A percentile compares a stretch with the other conserved stretches of the same genome.
Evolutionary conservation across 2,329 filamentous ascomycete species (phyloP).

Genomic region (Fusarium staphyleae): DNA sequence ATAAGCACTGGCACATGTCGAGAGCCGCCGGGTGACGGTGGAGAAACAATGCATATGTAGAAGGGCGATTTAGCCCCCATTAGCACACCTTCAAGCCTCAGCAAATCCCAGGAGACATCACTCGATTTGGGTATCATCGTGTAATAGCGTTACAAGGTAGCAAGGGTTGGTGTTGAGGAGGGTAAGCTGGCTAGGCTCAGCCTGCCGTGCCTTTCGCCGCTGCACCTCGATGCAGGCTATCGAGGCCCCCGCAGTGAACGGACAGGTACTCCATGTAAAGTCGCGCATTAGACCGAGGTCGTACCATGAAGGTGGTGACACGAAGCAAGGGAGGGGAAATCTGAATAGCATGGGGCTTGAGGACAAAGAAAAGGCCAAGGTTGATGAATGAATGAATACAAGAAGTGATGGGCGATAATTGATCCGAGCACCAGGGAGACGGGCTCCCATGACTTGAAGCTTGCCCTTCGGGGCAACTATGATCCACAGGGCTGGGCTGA

Average conservation of each 20-base stretch:
- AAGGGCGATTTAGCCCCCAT: constrained; percentile 27
- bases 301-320: constrained; percentile 10
- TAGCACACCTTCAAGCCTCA: constrained; percentile 32
- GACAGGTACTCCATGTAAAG: constrained; percentile 30
- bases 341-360: background rate
- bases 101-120: constrained; percentile 11
- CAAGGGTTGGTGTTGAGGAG: constrained; percentile 26
- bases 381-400: constrained; percentile 1
- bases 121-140: constrained; percentile 21
- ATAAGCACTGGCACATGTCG: constrained; percentile 30
- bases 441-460: background rate
- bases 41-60: constrained; percentile 25
- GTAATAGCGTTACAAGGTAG: too few relatives aligned
- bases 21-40: constrained; percentile 3
- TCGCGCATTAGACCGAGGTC: constrained; percentile 34
- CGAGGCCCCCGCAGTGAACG: constrained; percentile 16
- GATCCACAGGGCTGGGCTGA: constrained; percentile 28
- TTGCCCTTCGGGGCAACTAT: background rate
- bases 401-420: constrained; percentile 19
- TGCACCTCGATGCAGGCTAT: constrained; percentile 25
- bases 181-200: constrained; percentile 35
- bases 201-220: constrained; percentile 27
- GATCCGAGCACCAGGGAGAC: constrained; percentile 20
- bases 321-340: constrained; percentile 10
- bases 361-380: constrained; percentile 22